Evolutionary conservation across 257 asterid genomes (phyloP).

Genomic region (Solanum peruvianum): DNA sequence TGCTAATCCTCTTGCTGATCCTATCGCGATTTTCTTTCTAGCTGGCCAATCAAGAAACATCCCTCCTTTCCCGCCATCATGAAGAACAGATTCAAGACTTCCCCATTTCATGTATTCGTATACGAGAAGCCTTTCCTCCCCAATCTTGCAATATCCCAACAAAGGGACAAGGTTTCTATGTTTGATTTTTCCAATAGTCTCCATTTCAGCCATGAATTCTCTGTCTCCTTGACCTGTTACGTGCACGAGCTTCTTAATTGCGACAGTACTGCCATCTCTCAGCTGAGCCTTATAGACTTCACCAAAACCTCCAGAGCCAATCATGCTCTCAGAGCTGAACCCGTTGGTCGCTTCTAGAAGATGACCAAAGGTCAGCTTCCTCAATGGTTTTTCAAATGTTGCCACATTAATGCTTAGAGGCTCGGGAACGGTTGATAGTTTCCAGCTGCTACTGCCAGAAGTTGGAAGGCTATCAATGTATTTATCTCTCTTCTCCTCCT

Average conservation of each 20-base stretch:
- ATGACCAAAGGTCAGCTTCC: slow-evolving; percentile 83
- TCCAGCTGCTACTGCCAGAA: slow-evolving; percentile 88
- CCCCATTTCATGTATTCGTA: slow-evolving; percentile 95
- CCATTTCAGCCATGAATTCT: slow-evolving; percentile 98
- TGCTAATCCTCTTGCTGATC: slow-evolving; percentile 87
- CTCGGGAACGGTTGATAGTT: slow-evolving; percentile 72
- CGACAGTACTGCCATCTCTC: slow-evolving; percentile 63
- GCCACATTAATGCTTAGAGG: slow-evolving; percentile 91
- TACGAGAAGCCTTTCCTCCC: slow-evolving; percentile 86
- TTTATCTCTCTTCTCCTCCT: slow-evolving; percentile 58
- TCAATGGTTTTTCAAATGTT: slow-evolving; percentile 76
- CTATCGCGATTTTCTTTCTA: slow-evolving; percentile 68
- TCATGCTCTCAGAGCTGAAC: slow-evolving; percentile 63
- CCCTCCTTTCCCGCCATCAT: slow-evolving; percentile 29
- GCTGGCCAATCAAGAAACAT: slow-evolving; percentile 55
- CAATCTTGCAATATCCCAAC: slow-evolving; percentile 76
- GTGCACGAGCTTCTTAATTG: slow-evolving; percentile 80
- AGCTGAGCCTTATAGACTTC: slow-evolving; percentile 87
- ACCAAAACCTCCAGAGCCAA: slow-evolving; percentile 97
- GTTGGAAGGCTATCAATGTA: slow-evolving; percentile 91
- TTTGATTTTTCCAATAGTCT: slow-evolving; percentile 86
- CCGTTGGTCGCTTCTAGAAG: slow-evolving; percentile 90
- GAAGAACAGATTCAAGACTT: slow-evolving; percentile 74
- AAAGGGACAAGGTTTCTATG: slow-evolving; percentile 85
- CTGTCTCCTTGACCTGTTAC: slow-evolving; percentile 90